Conservation (phyloP, 345 rosid species). For the Raphanus raphanistrum region DNA sequence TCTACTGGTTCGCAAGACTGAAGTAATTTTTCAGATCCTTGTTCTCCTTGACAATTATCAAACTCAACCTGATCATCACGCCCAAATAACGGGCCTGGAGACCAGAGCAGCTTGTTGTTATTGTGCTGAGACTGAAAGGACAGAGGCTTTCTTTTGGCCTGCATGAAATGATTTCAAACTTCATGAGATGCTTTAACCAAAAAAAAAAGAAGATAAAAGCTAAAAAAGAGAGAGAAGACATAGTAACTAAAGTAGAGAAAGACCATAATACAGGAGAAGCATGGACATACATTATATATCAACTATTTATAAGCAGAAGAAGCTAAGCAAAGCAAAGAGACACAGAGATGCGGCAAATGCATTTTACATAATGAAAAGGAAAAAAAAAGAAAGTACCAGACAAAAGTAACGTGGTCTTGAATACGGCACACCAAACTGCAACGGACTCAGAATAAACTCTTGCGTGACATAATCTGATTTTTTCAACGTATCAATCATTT, state of each 20-base stretch:
- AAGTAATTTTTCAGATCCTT: slow-evolving; percentile 48
- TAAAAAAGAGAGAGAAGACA: too few relatives aligned
- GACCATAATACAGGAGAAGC: not conserved
- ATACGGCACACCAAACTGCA: slow-evolving; percentile 94
- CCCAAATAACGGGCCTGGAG: slow-evolving; percentile 52
- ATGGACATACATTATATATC: not conserved
- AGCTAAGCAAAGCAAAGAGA: slow-evolving; percentile 1
- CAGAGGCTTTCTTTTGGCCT: slow-evolving; percentile 79
- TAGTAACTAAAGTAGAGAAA: not conserved
- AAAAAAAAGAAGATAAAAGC: too few relatives aligned
- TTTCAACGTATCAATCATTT: slow-evolving; percentile 66
- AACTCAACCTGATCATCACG: slow-evolving; percentile 33
- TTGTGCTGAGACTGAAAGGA: slow-evolving; percentile 47
- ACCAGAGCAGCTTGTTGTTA: slow-evolving; percentile 54
- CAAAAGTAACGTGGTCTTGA: slow-evolving; percentile 96
- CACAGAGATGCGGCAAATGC: not conserved
- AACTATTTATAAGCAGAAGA: not conserved
- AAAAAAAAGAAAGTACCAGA: slow-evolving; percentile 66
- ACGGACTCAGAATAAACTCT: slow-evolving; percentile 89
- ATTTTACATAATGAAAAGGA: not conserved
- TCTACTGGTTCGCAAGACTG: slow-evolving; percentile 70
- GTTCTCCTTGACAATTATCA: slow-evolving; percentile 46
- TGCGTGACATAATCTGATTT: slow-evolving; percentile 56
- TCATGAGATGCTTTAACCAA: not conserved
- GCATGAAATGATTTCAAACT: slow-evolving; percentile 22